Evolutionary conservation across 2,329 filamentous ascomycete genomes (phyloP).

Genomic region (Fusarium piperis): DNA sequence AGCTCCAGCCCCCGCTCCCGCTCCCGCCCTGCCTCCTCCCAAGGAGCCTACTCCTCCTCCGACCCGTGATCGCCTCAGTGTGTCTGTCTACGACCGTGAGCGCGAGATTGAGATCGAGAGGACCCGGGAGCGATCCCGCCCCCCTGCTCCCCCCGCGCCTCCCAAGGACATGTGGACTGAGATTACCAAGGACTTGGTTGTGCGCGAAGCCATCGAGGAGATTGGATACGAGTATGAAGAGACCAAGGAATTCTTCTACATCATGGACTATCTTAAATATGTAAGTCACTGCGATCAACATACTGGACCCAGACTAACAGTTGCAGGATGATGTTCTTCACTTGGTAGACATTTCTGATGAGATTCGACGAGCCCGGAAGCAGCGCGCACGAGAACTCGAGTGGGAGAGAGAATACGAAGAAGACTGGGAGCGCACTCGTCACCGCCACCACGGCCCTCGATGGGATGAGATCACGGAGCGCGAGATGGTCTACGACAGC

Average conservation of each 20-base stretch:
- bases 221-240: constrained; percentile 91
- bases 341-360: constrained; percentile 83
- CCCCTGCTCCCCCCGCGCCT: constrained; percentile 52
- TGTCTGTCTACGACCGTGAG: constrained; percentile 58
- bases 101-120: constrained; percentile 65
- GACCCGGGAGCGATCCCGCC: constrained; percentile 60
- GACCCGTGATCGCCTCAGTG: constrained; percentile 53
- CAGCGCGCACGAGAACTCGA: constrained; percentile 63
- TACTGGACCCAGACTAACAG: neutral
- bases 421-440: constrained; percentile 59
- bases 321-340: constrained; percentile 84
- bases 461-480: constrained; percentile 72
- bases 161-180: constrained; percentile 89
- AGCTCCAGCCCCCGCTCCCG: constrained; percentile 28
- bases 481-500: constrained; percentile 73
- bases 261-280: constrained; percentile 88
- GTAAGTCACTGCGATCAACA: constrained; percentile 64
- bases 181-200: constrained; percentile 91
- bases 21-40: constrained; percentile 32
- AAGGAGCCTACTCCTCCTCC: constrained; percentile 43
- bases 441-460: constrained; percentile 49
- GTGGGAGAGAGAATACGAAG: constrained; percentile 67
- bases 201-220: constrained; percentile 85
- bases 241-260: constrained; percentile 88
- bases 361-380: constrained; percentile 74